Percentiles rank a stretch among this genome's conserved stretches.
Conservation (phyloP, 345 rosid species). For the Durio zibethinus region DNA sequence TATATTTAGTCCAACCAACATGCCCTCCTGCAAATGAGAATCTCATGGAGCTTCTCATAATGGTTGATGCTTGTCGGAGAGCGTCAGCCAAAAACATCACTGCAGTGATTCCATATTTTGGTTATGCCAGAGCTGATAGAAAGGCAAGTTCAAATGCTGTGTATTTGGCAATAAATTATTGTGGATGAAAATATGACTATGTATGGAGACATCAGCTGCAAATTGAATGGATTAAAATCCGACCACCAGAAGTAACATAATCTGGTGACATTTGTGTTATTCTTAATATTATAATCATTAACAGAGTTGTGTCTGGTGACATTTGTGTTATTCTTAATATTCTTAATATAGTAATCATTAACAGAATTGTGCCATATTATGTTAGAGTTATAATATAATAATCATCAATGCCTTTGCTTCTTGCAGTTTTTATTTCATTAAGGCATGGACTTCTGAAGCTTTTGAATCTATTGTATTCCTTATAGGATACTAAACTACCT, state of each 20-base stretch:
- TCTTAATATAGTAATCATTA: no score
- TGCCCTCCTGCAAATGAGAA: slow-evolving; percentile 97
- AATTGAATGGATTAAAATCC: not conserved
- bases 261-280: not conserved
- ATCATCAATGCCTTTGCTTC: not conserved
- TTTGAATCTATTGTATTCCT: not conserved
- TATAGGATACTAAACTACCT: not conserved
- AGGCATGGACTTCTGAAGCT: slow-evolving; percentile 3
- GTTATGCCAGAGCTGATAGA: slow-evolving; percentile 96
- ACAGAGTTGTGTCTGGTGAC: not conserved
- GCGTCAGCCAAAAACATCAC: slow-evolving; percentile 94
- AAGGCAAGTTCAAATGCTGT: slow-evolving; percentile 45
- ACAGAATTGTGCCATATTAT: not conserved
- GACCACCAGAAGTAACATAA: not conserved
- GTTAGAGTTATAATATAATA: no score
- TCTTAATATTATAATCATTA: not conserved
- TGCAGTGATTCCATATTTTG: slow-evolving; percentile 94
- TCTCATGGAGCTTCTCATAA: slow-evolving; percentile 93
- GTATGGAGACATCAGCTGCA: not conserved
- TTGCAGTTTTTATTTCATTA: not conserved
- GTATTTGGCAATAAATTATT: not conserved
- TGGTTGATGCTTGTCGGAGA: slow-evolving; percentile 95
- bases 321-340: not conserved
- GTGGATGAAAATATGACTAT: not conserved
- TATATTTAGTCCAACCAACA: slow-evolving; percentile 89